Percentiles rank a stretch among this genome's conserved stretches.
Conservation (phyloP, 2,329 filamentous ascomycete species). For the Ascochyta lentis region DNA sequence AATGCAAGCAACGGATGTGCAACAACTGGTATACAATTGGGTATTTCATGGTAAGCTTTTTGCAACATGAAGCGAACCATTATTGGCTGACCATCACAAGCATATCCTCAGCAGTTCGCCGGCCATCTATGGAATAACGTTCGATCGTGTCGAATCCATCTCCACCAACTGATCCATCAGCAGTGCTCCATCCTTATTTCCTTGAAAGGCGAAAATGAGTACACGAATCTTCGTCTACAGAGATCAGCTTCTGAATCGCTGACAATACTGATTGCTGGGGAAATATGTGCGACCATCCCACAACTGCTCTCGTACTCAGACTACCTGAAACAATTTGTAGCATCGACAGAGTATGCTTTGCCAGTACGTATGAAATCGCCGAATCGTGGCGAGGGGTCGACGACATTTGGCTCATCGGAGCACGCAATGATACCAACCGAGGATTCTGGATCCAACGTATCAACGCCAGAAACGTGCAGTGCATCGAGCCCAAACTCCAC, state of each 20-base stretch:
- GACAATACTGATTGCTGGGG: slow-evolving; percentile 21
- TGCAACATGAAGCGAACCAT: neutral
- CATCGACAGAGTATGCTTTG: neutral
- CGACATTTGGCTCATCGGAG: neutral
- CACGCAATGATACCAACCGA: neutral
- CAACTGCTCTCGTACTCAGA: slow-evolving; percentile 25
- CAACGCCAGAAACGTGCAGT: neutral
- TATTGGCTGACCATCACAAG: slow-evolving; percentile 9
- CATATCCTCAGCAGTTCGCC: slow-evolving; percentile 28
- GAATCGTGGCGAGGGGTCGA: neutral
- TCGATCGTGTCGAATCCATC: slow-evolving; percentile 30
- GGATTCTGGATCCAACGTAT: slow-evolving; percentile 1
- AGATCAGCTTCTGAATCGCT: slow-evolving; percentile 16
- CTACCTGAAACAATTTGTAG: slow-evolving; percentile 6
- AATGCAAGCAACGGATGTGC: slow-evolving; percentile 4
- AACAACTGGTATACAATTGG: slow-evolving; percentile 26
- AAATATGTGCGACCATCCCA: slow-evolving; percentile 36
- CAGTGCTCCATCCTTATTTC: slow-evolving; percentile 20
- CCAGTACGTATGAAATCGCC: slow-evolving; percentile 3
- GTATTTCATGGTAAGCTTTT: slow-evolving; percentile 26
- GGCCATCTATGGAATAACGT: slow-evolving; percentile 39
- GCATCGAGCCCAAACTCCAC: slow-evolving; percentile 1
- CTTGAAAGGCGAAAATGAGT: neutral
- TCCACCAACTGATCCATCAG: slow-evolving; percentile 31
- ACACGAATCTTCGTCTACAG: slow-evolving; percentile 10